These are phyloP conservation scores for Sphaerulina musiva DNA, from an alignment of 2,329 filamentous ascomycete species.

Conservation along the genomic window DNA sequence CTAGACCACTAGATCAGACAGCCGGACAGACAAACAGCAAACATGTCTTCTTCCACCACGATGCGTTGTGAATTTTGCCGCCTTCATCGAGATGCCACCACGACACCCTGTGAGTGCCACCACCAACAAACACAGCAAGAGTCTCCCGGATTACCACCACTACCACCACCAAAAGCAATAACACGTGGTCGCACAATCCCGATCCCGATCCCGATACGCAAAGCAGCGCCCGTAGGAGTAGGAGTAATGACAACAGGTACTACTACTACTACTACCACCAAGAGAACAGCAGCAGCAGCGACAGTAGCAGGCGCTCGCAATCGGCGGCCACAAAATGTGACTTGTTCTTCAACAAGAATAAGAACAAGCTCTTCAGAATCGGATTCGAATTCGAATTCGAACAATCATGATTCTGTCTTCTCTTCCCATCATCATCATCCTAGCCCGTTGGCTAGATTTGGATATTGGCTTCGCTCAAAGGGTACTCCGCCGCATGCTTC, in stretches of 20 bases:
- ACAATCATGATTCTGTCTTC: too few species aligned
- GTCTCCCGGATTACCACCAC: background rate
- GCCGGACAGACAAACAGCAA: background rate
- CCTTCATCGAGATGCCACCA: background rate
- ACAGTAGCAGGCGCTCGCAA: too few species aligned
- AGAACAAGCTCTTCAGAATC: background rate
- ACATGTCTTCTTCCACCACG: slow-evolving; percentile 1
- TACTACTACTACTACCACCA: too few species aligned
- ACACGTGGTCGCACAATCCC: background rate
- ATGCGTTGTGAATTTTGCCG: slow-evolving; percentile 3
- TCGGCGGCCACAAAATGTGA: background rate
- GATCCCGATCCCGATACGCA: background rate
- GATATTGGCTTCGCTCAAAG: background rate
- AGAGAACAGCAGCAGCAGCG: background rate
- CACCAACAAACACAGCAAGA: background rate
- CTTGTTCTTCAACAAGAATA: background rate
- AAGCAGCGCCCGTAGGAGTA: too few species aligned
- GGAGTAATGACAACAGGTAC: too few species aligned
- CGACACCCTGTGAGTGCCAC: background rate
- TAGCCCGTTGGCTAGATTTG: slow-evolving; percentile 1
- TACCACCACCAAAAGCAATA: too few species aligned
- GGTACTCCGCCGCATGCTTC: background rate
- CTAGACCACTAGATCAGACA: background rate
- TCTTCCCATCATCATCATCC: too few species aligned
- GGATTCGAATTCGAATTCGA: background rate